These are phyloP conservation scores for Neurospora pannonica DNA, from an alignment of 495 filamentous ascomycete species.

Conservation along the genomic window DNA sequence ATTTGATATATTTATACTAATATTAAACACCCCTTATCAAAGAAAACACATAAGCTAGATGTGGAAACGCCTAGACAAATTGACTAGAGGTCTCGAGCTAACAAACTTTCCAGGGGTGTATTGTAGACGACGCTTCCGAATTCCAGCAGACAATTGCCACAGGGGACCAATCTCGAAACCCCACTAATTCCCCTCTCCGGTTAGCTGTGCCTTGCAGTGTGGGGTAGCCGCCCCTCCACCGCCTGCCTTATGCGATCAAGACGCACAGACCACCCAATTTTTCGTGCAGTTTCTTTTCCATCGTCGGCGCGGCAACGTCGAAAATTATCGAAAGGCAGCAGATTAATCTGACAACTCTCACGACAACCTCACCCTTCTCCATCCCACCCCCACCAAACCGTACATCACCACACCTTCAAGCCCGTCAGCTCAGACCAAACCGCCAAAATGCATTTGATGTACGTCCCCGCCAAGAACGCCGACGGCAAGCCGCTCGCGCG, in stretches of 20 bases:
- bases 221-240: neutral
- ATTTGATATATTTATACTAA: too few species aligned
- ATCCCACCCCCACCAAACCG: neutral
- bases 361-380: neutral
- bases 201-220: neutral
- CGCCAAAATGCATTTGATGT: conserved; percentile 71
- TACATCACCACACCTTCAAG: neutral
- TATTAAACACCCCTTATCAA: too few species aligned
- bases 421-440: neutral
- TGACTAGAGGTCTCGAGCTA: too few species aligned
- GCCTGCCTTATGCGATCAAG: neutral
- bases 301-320: neutral
- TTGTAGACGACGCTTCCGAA: too few species aligned
- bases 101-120: too few species aligned
- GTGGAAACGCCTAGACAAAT: too few species aligned
- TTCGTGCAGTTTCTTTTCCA: neutral
- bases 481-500: conserved; percentile 56
- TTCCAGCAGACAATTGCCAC: too few species aligned
- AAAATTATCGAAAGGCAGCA: neutral
- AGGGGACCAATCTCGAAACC: neutral
- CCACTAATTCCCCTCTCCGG: neutral
- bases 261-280: neutral
- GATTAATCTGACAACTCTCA: neutral
- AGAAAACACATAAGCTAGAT: too few species aligned
- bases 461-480: conserved; percentile 53